Evolutionary conservation across 495 filamentous ascomycete genomes (phyloP).

Genomic region (Aspergillus baeticus): DNA sequence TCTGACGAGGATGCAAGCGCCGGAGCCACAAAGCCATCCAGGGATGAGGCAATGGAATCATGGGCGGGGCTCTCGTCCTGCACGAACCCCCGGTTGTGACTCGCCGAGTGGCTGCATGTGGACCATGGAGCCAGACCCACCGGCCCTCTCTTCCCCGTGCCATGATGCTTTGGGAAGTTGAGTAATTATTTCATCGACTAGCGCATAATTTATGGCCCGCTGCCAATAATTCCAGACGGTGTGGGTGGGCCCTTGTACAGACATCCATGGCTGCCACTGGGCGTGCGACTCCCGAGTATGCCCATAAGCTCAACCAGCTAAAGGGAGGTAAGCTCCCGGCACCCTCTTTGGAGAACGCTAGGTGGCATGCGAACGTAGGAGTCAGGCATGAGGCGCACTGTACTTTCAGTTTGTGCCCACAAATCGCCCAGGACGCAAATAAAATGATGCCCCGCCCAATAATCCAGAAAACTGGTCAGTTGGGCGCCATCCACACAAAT

Average conservation of each 20-base stretch:
- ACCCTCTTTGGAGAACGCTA: constrained; percentile 3
- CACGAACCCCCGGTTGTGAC: constrained; percentile 35
- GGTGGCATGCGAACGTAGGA: constrained; percentile 4
- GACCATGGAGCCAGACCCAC: constrained; percentile 25
- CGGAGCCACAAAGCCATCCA: constrained; percentile 22
- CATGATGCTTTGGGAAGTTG: constrained; percentile 11
- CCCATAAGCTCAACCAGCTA: constrained; percentile 28
- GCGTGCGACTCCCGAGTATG: constrained; percentile 15
- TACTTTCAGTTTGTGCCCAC: too few species aligned
- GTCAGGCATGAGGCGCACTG: constrained; percentile 27
- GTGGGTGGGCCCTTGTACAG: constrained; percentile 16
- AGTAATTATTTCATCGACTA: constrained; percentile 19
- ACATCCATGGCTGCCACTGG: constrained; percentile 20
- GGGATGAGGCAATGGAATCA: constrained; percentile 16
- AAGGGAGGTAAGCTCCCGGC: constrained; percentile 24
- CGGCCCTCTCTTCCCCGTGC: constrained; percentile 27
- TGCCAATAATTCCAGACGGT: constrained; percentile 25
- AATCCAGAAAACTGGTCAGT: constrained; percentile 14
- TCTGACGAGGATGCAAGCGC: constrained; percentile 28
- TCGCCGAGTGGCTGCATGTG: constrained; percentile 31
- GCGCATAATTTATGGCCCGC: constrained; percentile 17
- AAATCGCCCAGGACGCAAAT: constrained; percentile 23
- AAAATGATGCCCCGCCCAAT: constrained; percentile 8
- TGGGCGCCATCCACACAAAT: constrained; percentile 13
- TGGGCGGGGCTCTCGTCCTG: constrained; percentile 18